Percentiles rank a stretch among this genome's conserved stretches.
Evolutionary conservation across 2,329 filamentous ascomycete genomes (phyloP).

Genomic region (Neofusicoccum kwambonambiense): DNA sequence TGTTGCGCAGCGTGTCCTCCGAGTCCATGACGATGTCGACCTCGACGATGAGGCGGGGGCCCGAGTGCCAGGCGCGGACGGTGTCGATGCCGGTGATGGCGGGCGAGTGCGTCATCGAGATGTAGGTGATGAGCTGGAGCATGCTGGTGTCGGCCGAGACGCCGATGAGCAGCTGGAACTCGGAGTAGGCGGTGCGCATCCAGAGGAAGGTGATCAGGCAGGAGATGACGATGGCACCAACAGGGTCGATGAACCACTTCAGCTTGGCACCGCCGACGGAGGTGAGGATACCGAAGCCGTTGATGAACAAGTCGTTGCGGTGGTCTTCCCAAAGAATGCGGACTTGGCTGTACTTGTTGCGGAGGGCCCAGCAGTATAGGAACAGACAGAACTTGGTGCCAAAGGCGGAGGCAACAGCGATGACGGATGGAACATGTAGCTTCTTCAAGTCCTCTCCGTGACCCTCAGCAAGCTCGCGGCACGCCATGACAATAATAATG

Average conservation of each 20-base stretch:
- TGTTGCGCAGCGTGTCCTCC: constrained; percentile 67
- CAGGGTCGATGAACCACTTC: constrained; percentile 91
- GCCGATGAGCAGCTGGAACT: constrained; percentile 90
- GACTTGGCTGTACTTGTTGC: constrained; percentile 88
- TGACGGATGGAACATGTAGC: constrained; percentile 79
- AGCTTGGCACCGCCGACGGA: constrained; percentile 89
- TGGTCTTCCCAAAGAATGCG: constrained; percentile 96
- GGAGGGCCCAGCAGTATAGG: constrained; percentile 86
- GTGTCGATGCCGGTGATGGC: constrained; percentile 86
- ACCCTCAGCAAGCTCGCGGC: constrained; percentile 63
- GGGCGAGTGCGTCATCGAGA: constrained; percentile 80
- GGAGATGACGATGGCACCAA: constrained; percentile 83
- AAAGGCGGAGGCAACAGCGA: constrained; percentile 84
- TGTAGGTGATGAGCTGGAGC: constrained; percentile 93
- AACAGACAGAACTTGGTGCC: constrained; percentile 80
- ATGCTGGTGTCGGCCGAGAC: constrained; percentile 81
- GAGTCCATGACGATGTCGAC: constrained; percentile 94
- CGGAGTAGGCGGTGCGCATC: constrained; percentile 79
- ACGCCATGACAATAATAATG: constrained; percentile 87
- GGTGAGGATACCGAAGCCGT: constrained; percentile 87
- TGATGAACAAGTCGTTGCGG: constrained; percentile 95
- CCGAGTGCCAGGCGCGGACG: constrained; percentile 88
- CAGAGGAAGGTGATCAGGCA: constrained; percentile 76
- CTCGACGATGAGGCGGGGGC: constrained; percentile 85
- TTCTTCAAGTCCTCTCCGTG: constrained; percentile 50